These are phyloP conservation scores for Botrytis fabae DNA, from an alignment of 2,329 filamentous ascomycete genomes.

Conservation along the genomic window DNA sequence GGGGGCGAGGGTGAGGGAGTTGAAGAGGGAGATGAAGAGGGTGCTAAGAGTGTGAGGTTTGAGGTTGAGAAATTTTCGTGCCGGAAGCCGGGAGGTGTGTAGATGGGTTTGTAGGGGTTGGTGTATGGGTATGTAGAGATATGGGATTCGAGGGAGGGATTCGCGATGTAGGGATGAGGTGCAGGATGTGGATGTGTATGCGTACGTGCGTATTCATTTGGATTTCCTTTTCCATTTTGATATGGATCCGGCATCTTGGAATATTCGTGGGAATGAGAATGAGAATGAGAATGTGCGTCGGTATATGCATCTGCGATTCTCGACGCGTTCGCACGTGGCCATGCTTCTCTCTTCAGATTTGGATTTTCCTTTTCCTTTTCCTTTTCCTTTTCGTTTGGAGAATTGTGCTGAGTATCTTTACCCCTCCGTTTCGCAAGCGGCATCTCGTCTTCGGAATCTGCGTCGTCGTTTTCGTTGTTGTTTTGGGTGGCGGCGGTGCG, in stretches of 20 bases:
- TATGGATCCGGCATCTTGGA: background rate
- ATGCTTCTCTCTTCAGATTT: background rate
- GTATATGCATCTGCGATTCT: background rate
- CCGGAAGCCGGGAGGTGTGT: background rate
- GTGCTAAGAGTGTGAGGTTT: accelerated
- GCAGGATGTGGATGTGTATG: too few relatives aligned
- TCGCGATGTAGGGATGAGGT: too few relatives aligned
- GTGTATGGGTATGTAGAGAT: too few relatives aligned
- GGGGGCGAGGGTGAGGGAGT: background rate
- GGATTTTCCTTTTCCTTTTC: background rate
- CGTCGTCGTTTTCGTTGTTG: background rate
- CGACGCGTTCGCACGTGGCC: background rate
- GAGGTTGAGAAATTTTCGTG: accelerated
- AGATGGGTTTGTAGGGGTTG: background rate
- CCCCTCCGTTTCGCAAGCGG: constrained; percentile 32
- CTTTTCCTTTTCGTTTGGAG: background rate
- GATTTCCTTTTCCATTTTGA: background rate
- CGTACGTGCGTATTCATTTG: background rate
- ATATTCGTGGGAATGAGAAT: background rate
- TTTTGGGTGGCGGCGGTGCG: background rate
- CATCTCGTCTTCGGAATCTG: constrained; percentile 34
- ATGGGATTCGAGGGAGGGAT: too few relatives aligned
- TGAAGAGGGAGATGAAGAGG: background rate
- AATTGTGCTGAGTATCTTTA: background rate
- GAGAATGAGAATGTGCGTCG: background rate